These are phyloP conservation scores for Leptomonas pyrrhocoris DNA, from an alignment of 208 protist genomes.

Conservation along the genomic window DNA sequence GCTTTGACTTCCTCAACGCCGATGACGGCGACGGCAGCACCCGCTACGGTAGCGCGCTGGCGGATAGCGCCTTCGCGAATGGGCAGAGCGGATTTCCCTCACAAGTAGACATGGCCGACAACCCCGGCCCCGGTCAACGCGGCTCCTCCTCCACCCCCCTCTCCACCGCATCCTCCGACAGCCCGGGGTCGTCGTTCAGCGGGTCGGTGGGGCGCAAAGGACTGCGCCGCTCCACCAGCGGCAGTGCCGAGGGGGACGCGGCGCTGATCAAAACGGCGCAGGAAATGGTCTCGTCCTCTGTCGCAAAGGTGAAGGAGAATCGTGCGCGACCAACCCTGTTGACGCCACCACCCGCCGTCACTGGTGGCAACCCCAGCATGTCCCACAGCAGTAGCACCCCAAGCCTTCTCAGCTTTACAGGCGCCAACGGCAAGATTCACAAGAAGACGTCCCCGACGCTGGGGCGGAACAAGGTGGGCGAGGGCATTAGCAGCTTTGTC, in stretches of 20 bases:
- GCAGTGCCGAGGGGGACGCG: constrained; percentile 2
- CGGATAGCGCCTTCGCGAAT: not conserved
- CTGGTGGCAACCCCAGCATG: not conserved
- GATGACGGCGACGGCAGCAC: constrained; percentile 11
- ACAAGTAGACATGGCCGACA: constrained; percentile 6
- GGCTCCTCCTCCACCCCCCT: constrained; percentile 9
- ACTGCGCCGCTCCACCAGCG: not conserved
- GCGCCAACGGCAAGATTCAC: constrained; percentile 5
- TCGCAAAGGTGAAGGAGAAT: not conserved
- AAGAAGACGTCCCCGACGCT: constrained; percentile 19
- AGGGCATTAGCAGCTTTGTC: constrained; percentile 36
- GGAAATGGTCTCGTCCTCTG: not conserved
- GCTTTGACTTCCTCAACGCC: constrained; percentile 3
- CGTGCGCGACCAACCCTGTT: constrained; percentile 4
- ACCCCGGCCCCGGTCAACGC: not conserved
- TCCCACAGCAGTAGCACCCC: constrained; percentile 24
- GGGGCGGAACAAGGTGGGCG: constrained; percentile 20
- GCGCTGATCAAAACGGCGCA: constrained; percentile 6
- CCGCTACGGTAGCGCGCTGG: constrained; percentile 10
- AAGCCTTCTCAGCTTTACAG: constrained; percentile 22
- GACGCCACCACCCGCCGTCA: constrained; percentile 1
- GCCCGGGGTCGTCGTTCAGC: constrained; percentile 17
- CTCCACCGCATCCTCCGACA: constrained; percentile 18
- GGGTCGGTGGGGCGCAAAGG: not conserved
- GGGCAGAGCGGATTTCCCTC: not conserved